Percentiles rank a stretch among this genome's conserved stretches.
phyloP scores from a whole-genome alignment of 2,329 filamentous ascomycete species.

The Epichloe gansuensis region DNA sequence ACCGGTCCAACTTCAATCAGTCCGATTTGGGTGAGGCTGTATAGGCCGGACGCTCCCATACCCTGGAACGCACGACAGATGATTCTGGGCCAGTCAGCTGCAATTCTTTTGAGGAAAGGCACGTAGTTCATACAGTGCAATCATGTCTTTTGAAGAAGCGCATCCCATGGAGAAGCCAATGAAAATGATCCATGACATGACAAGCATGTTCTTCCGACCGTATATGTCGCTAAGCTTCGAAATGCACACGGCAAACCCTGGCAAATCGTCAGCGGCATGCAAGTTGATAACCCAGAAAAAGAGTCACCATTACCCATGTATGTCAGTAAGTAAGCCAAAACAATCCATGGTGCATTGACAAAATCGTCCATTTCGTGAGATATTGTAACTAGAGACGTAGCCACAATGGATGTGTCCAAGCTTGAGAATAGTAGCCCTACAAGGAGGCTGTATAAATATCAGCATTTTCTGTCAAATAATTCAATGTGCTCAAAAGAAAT shows the following conservation, averaged over 20 bases:
- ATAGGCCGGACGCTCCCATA: conserved; percentile 48
- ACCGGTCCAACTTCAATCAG: conserved; percentile 44
- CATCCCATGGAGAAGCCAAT: conserved; percentile 44
- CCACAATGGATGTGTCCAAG: conserved; percentile 45
- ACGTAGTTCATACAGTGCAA: conserved; percentile 31
- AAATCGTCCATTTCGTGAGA: conserved; percentile 40
- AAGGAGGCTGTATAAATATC: conserved; percentile 27
- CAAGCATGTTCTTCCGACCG: conserved; percentile 38
- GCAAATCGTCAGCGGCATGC: conserved; percentile 4
- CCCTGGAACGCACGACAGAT: conserved; percentile 47
- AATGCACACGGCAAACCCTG: conserved; percentile 44
- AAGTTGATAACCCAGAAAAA: neutral
- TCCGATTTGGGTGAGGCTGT: conserved; percentile 45
- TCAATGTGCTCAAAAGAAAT: neutral
- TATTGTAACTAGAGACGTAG: conserved; percentile 45
- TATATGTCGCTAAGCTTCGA: conserved; percentile 50
- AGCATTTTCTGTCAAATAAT: neutral
- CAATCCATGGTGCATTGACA: conserved; percentile 40
- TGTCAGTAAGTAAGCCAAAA: conserved; percentile 43
- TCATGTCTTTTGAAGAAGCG: conserved; percentile 37
- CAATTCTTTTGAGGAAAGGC: neutral
- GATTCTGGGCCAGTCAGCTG: conserved; percentile 31
- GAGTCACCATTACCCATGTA: conserved; percentile 33
- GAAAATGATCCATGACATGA: conserved; percentile 41
- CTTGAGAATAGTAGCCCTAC: conserved; percentile 44